Evolutionary conservation across 148 eudicot species (phyloP).

Genomic region (Vaccinium corymbosum): DNA sequence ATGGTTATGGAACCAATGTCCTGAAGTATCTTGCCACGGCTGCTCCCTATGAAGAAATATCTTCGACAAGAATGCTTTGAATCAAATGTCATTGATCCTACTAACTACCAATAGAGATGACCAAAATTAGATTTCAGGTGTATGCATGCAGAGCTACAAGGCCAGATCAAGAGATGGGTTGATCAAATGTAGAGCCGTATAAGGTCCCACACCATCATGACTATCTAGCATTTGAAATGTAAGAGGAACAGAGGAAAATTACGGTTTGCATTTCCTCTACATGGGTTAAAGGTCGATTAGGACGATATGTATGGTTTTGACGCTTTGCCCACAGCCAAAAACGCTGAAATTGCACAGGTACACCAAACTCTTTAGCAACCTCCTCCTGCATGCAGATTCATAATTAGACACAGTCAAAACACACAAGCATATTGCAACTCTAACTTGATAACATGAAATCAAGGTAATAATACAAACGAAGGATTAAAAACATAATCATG

Average conservation of each 20-base stretch:
- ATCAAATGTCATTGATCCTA: not conserved
- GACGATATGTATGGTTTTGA: constrained; percentile 92
- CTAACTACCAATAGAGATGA: not conserved
- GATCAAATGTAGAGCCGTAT: not conserved
- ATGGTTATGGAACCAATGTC: not conserved
- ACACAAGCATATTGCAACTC: not conserved
- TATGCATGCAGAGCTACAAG: not conserved
- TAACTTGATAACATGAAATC: not conserved
- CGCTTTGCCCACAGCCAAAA: constrained; percentile 98
- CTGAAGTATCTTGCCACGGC: not conserved
- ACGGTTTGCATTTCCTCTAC: constrained; percentile 75
- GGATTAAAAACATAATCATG: not conserved
- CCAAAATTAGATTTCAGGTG: not conserved
- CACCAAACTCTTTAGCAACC: constrained; percentile 84
- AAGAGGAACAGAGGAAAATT: constrained; percentile 22
- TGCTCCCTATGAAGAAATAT: not conserved
- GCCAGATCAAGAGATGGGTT: not conserved
- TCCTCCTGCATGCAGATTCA: constrained; percentile 59
- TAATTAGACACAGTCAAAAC: not conserved
- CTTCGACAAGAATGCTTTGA: not conserved
- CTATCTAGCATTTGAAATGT: not conserved
- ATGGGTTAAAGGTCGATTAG: constrained; percentile 76
- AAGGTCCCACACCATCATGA: not conserved
- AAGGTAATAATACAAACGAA: not conserved
- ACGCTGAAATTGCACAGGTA: constrained; percentile 85